A percentile compares a stretch with the other conserved stretches of the same genome.
Evolutionary conservation across 345 rosid genomes (phyloP).

Genomic region (Noccaea bulbosa): DNA sequence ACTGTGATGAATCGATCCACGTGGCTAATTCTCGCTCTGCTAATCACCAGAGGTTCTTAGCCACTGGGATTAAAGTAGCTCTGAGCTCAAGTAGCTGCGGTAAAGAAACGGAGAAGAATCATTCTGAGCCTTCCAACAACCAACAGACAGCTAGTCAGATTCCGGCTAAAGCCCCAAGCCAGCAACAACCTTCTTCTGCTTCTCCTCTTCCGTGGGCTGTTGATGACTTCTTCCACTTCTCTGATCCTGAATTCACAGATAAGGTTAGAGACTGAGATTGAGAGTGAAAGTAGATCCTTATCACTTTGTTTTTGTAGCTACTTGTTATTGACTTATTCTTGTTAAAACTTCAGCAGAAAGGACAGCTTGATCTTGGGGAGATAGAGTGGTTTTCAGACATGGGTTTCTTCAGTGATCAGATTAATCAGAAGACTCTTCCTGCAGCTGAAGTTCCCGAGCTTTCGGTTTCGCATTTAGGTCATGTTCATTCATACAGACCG

Average conservation of each 20-base stretch:
- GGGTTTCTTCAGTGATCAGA: conserved; percentile 67
- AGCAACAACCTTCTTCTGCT: conserved; percentile 47
- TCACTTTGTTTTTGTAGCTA: neutral
- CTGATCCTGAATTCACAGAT: conserved; percentile 64
- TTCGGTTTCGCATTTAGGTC: conserved; percentile 48
- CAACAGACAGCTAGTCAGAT: conserved; percentile 49
- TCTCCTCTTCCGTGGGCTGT: conserved; percentile 67
- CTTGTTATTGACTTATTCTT: conserved; percentile 5
- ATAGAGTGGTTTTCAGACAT: conserved; percentile 85
- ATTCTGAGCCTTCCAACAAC: conserved; percentile 64
- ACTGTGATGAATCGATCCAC: conserved; percentile 88
- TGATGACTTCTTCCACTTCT: conserved; percentile 74
- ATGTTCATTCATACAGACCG: conserved; percentile 50
- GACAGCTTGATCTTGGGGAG: conserved; percentile 74
- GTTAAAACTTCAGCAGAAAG: conserved; percentile 57
- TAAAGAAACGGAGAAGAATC: conserved; percentile 51
- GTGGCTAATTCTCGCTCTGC: conserved; percentile 76
- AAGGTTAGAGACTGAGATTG: conserved; percentile 57
- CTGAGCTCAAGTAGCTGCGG: conserved; percentile 64
- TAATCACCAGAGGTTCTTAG: conserved; percentile 86
- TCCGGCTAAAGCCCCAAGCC: conserved; percentile 49
- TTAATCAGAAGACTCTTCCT: conserved; percentile 61
- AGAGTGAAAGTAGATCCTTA: neutral
- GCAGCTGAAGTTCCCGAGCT: conserved; percentile 95
- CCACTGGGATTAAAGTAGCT: conserved; percentile 90